Conservation (phyloP, 2,329 filamentous ascomycete species). For the Ceratocystis cubensis region DNA sequence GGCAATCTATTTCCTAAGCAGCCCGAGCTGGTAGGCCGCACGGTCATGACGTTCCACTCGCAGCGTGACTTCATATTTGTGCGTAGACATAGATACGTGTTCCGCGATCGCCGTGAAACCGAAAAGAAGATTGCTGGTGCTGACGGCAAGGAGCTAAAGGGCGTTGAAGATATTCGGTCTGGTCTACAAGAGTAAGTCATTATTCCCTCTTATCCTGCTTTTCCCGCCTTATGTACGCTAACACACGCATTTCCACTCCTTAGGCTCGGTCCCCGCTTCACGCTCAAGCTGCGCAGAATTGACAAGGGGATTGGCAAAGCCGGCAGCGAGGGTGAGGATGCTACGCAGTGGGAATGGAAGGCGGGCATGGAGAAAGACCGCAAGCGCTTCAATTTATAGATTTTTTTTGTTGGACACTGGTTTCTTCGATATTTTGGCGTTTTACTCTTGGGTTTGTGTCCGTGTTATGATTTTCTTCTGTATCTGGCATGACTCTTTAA, state of each 20-base stretch:
- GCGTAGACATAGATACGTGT: slow-evolving; percentile 78
- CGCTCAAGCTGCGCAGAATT: slow-evolving; percentile 73
- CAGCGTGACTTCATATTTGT: slow-evolving; percentile 96
- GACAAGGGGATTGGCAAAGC: slow-evolving; percentile 72
- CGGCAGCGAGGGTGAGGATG: slow-evolving; percentile 55
- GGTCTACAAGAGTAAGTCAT: slow-evolving; percentile 60
- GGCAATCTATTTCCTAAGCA: slow-evolving; percentile 47
- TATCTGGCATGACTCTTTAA: not conserved
- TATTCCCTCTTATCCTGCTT: not conserved
- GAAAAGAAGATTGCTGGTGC: slow-evolving; percentile 76
- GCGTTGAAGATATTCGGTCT: slow-evolving; percentile 72
- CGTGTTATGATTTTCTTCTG: not conserved
- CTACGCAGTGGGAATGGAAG: slow-evolving; percentile 94
- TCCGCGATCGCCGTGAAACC: slow-evolving; percentile 72
- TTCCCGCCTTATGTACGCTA: not conserved
- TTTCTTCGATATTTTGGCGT: slow-evolving; percentile 1
- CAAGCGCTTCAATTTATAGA: slow-evolving; percentile 80
- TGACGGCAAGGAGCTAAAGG: slow-evolving; percentile 72
- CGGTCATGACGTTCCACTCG: slow-evolving; percentile 87
- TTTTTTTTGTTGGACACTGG: slow-evolving; percentile 16
- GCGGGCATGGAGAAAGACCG: slow-evolving; percentile 86
- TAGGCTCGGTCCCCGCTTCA: slow-evolving; percentile 53
- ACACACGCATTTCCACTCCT: not conserved
- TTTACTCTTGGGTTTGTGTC: too few relatives aligned
- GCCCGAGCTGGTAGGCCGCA: slow-evolving; percentile 73